phyloP scores from a whole-genome alignment of 345 rosid genomes.

The Euphorbia tirucalli region DNA sequence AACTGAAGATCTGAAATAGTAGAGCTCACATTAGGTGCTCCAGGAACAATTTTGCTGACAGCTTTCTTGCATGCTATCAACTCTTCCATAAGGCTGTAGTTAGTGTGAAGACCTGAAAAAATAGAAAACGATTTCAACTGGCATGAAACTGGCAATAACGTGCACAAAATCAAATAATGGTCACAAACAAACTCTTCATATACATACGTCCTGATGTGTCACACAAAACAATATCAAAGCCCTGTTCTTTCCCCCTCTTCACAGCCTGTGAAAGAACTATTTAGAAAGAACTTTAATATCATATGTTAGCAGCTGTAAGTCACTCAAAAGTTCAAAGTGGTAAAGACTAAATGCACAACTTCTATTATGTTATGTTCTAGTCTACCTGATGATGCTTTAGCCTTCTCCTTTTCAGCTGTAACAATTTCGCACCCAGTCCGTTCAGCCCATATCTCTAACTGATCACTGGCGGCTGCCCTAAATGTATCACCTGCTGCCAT shows the following conservation, averaged over 20 bases:
- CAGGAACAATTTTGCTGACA: slow-evolving; percentile 67
- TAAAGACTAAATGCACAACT: slow-evolving; percentile 6
- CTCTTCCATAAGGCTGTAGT: slow-evolving; percentile 96
- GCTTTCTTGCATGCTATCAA: slow-evolving; percentile 85
- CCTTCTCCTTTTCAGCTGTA: slow-evolving; percentile 65
- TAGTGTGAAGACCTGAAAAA: slow-evolving; percentile 83
- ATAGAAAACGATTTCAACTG: slow-evolving; percentile 15
- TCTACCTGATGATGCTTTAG: slow-evolving; percentile 88
- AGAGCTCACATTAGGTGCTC: slow-evolving; percentile 77
- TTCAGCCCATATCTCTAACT: slow-evolving; percentile 96
- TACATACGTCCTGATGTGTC: slow-evolving; percentile 97
- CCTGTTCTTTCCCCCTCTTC: slow-evolving; percentile 81
- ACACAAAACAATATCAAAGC: slow-evolving; percentile 81
- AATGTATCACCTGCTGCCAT: slow-evolving; percentile 99
- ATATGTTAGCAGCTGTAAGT: slow-evolving; percentile 29
- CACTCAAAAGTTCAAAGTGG: not conserved
- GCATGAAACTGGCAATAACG: slow-evolving; percentile 17
- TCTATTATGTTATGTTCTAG: slow-evolving; percentile 1
- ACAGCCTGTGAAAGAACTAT: slow-evolving; percentile 94
- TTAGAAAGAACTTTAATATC: slow-evolving; percentile 53
- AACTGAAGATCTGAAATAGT: not conserved
- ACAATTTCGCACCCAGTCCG: slow-evolving; percentile 91
- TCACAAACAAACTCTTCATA: slow-evolving; percentile 15
- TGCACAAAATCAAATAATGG: slow-evolving; percentile 11
- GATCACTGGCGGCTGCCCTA: slow-evolving; percentile 98